Evolutionary conservation across 495 filamentous ascomycete genomes (phyloP).

Genomic region (Neurospora tetrasperma): DNA sequence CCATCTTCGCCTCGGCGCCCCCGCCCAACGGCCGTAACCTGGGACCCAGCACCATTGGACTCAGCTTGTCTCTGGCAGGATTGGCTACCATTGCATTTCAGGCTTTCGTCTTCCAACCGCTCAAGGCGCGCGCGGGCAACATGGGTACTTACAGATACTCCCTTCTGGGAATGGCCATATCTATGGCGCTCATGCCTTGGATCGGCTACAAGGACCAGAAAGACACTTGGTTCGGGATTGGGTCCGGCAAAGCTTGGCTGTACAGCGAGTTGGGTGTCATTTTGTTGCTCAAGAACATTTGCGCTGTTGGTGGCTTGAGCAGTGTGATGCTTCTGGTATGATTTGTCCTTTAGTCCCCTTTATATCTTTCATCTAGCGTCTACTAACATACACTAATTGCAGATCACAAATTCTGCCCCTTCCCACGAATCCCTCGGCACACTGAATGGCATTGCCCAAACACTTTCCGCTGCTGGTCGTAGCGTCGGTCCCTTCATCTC

Average conservation of each 20-base stretch:
- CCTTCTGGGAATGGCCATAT: constrained; percentile 70
- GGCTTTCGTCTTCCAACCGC: constrained; percentile 64
- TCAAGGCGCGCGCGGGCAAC: constrained; percentile 79
- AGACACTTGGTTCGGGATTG: constrained; percentile 31
- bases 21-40: constrained; percentile 68
- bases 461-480: constrained; percentile 81
- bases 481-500: constrained; percentile 83
- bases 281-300: constrained; percentile 78
- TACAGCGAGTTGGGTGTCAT: constrained; percentile 70
- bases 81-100: constrained; percentile 82
- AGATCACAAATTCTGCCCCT: constrained; percentile 91
- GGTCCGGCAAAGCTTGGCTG: constrained; percentile 50
- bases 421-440: constrained; percentile 80
- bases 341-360: constrained; percentile 8
- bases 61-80: constrained; percentile 78
- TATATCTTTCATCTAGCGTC: not conserved
- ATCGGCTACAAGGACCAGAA: constrained; percentile 62
- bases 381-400: not conserved
- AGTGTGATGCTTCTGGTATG: constrained; percentile 76
- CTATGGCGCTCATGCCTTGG: constrained; percentile 82
- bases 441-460: constrained; percentile 89
- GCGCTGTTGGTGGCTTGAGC: constrained; percentile 79
- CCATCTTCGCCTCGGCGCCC: constrained; percentile 71
- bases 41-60: constrained; percentile 68
- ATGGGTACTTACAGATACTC: constrained; percentile 68